Evolutionary conservation across 2,329 filamentous ascomycete genomes (phyloP), one percentile per base, ranked within the genome.

Genomic region (Bretziella fagacearum): DNA sequence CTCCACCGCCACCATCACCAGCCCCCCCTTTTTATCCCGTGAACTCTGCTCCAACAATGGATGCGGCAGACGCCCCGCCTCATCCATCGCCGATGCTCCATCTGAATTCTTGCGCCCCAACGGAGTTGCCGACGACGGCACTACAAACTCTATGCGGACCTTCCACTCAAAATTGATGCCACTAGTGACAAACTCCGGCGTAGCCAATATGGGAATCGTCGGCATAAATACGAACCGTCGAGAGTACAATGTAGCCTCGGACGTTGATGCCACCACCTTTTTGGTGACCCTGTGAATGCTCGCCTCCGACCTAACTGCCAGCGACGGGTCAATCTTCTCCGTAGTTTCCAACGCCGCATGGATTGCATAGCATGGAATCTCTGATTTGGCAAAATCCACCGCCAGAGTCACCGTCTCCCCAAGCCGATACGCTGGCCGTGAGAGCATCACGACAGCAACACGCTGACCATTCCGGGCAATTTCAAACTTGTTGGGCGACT

Each of bases 401-500:
- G 79, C 81, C 54, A 85, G 80, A 10, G 78, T 84, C 37, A 96
- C 77, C 0, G 81, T 79, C 61, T 98, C 91, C 50, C 91, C 91
- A 1, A 98, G 69, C 37, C 87, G 74, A 64, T 93, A 95, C 1
- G 87, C 79, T 0, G 91, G 85, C 7, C 91, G 78, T 4, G 87
- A 82, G 26, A 98, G 72, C 63, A 87, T 86, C 47, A 98, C 76
- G 4, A 93, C 84, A 2, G 84, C 89, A 10, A 98, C 87, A n/a
- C 79, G 79, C 48, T 79, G 79, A n/a, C 87, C 87, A 56, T 86
- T 87, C 11, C 89, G 81, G 10, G 89, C 81, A 59, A 98, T 96
- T 58, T 94, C 87, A 59, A 96, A 98, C 32, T 86, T 79, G 56
- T 94, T 95, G n/a, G 81, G 75, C 57, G 83, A 87, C 55, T 85